Conservation (phyloP, 192 early-diverging fungal species). For the Linnemannia elongata region DNA sequence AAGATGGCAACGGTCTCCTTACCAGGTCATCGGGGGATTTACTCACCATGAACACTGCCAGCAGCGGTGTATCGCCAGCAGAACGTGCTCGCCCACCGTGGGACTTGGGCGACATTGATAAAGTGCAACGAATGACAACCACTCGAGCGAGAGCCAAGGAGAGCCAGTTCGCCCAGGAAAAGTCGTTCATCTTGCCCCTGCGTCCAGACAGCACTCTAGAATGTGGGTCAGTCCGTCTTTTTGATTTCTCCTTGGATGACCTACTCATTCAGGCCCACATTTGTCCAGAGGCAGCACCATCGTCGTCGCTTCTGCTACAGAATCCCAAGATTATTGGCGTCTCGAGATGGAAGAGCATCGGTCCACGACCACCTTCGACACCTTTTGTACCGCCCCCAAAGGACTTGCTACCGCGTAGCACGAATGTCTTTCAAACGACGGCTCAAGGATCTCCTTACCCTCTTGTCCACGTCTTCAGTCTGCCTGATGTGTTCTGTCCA, state of each 20-base stretch:
- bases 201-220: background rate
- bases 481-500: conserved; percentile 30
- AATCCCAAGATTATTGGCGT: conserved; percentile 17
- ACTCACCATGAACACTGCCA: background rate
- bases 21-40: background rate
- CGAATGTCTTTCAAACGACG: conserved; percentile 11
- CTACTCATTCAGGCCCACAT: background rate
- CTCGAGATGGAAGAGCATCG: conserved; percentile 24
- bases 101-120: background rate
- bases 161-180: background rate
- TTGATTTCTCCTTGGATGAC: conserved; percentile 44
- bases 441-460: conserved; percentile 27
- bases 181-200: background rate
- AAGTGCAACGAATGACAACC: conserved; percentile 7
- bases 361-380: background rate
- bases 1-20: background rate
- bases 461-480: conserved; percentile 34
- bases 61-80: background rate
- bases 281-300: background rate
- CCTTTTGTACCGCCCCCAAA: background rate
- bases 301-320: background rate
- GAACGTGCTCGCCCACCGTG: background rate
- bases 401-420: background rate
- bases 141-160: background rate
- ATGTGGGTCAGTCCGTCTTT: conserved; percentile 4